Percentiles rank a stretch among this genome's conserved stretches.
Conservation (phyloP, 2,329 filamentous ascomycete genomes). For the Penicillium hesseltinei region DNA sequence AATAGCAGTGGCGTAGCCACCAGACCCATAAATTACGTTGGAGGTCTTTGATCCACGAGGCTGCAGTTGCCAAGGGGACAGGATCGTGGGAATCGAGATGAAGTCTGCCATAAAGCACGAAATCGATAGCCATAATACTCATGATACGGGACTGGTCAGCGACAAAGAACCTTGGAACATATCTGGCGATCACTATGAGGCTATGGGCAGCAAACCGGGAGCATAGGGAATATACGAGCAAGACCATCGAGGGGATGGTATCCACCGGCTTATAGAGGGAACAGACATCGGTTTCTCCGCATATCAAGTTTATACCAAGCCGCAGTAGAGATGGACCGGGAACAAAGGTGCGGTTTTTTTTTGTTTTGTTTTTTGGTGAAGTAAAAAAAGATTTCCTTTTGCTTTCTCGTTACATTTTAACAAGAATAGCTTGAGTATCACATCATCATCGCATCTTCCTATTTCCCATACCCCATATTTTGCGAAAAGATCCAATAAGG, state of each 20-base stretch:
- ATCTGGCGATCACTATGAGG: neutral
- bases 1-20: slow-evolving; percentile 2
- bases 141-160: too few relatives aligned
- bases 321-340: neutral
- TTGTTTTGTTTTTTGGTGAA: slow-evolving; percentile 19
- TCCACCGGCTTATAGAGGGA: neutral
- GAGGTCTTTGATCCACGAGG: neutral
- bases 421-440: slow-evolving; percentile 32
- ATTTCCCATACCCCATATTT: slow-evolving; percentile 21
- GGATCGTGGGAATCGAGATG: neutral
- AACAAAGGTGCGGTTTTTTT: slow-evolving; percentile 6
- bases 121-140: neutral
- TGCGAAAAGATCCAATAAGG: slow-evolving; percentile 18
- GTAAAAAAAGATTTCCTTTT: slow-evolving; percentile 29
- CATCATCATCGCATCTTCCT: slow-evolving; percentile 31
- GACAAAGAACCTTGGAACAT: neutral
- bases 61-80: neutral
- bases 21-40: slow-evolving; percentile 7
- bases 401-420: slow-evolving; percentile 29
- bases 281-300: neutral
- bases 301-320: neutral
- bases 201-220: neutral
- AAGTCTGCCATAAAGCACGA: neutral
- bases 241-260: neutral
- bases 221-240: neutral